Evolutionary conservation across 2,329 filamentous ascomycete species (phyloP), one percentile per base, ranked within the genome.

Genomic region (Penicillium sp.): DNA sequence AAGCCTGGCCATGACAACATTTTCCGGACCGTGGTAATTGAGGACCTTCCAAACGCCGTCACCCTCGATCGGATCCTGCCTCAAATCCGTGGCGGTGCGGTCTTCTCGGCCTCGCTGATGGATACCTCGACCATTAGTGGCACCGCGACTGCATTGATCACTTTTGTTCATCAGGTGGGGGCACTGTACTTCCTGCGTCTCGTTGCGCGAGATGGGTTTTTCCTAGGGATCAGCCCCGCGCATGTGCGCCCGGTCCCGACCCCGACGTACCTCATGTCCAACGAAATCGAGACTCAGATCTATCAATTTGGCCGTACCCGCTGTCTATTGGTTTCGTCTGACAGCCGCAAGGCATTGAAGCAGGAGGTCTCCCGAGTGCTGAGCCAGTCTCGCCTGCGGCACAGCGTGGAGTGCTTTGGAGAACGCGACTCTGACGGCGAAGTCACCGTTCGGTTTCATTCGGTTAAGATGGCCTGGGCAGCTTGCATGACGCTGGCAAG

Each of bases 131-230:
- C 7, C 15, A 47, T 65, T 22, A 59, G 19, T 30, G 54, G 60
- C 2, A 58, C 35, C 15, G 42, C 28, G 15, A 62, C 64, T 13
- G 60, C 59, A 5, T 22, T 66, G 17, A 58, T 66, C 3, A 56
- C 45, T 3, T 63, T 63, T 17, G 17, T 54, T 4, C 37, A 51
- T 19, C 49, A 62, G 22, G 35, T 13, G 4, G 64, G 64, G 4
- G 64, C 62, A 8, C 42, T 62, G 24, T 49, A 47, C 10, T 66
- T 66, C 30, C 33, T 66, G n/a, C 47, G 53, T 15, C 60, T 49
- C 10, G 50, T 51, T 12, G 50, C 22, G 7, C 57, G 38, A 1
- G 60, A 62, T 1, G 62, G 58, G 3, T 59, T 65, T 26, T 66
- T 58, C 26, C 13, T 66, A 24, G 60, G 60, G 2, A 54, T 59